Conservation (phyloP, 148 eudicot genomes). For the Camellia japonica region DNA sequence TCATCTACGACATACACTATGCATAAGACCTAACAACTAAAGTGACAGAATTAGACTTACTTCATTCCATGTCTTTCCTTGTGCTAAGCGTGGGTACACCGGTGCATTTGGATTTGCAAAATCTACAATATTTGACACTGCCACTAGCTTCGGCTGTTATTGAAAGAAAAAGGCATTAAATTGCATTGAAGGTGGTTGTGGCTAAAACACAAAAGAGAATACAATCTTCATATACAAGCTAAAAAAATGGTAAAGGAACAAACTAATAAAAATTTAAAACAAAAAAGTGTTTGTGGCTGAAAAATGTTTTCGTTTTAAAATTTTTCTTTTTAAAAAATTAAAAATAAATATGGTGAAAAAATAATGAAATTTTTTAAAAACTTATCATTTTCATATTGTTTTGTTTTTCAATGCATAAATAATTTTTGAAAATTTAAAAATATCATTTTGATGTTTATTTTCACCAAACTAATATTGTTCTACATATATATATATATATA, state of each 20-base stretch:
- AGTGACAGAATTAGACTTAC: conserved; percentile 32
- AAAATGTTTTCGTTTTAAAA: too few relatives aligned
- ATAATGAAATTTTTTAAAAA: too few relatives aligned
- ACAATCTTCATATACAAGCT: background rate
- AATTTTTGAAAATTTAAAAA: too few relatives aligned
- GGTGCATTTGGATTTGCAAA: conserved; percentile 91
- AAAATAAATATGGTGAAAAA: too few relatives aligned
- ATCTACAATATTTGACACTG: conserved; percentile 60
- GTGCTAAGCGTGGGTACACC: conserved; percentile 80
- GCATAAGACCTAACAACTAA: background rate
- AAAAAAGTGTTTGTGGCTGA: background rate
- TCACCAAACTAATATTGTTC: too few relatives aligned
- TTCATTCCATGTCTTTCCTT: conserved; percentile 86
- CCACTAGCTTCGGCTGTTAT: conserved; percentile 75
- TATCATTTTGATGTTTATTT: too few relatives aligned
- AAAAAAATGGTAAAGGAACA: background rate
- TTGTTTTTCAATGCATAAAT: too few relatives aligned
- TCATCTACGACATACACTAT: background rate
- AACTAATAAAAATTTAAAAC: background rate
- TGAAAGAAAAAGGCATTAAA: background rate
- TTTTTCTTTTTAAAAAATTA: too few relatives aligned
- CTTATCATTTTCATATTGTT: too few relatives aligned
- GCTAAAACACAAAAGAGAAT: background rate
- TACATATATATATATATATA: too few relatives aligned
- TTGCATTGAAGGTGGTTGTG: background rate